phyloP scores from a whole-genome alignment of 2,329 filamentous ascomycete species.

The Alternaria gaisen region DNA sequence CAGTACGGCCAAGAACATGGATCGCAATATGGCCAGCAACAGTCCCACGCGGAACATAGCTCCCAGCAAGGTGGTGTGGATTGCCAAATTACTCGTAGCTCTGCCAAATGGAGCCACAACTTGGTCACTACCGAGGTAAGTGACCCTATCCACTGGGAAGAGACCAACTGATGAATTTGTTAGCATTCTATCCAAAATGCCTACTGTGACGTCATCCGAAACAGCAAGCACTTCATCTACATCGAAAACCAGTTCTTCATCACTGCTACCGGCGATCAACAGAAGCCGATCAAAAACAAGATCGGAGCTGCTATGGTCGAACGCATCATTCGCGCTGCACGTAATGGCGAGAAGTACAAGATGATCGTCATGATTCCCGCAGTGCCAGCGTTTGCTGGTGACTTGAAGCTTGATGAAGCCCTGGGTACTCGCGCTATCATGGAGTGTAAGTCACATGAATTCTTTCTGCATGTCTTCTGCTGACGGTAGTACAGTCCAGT shows the following conservation, averaged over 20 bases:
- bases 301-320: constrained; percentile 82
- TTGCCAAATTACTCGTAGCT: constrained; percentile 52
- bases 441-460: constrained; percentile 59
- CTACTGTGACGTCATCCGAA: constrained; percentile 75
- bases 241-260: constrained; percentile 93
- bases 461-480: neutral
- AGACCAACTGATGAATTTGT: constrained; percentile 15
- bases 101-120: constrained; percentile 68
- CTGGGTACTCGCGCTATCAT: constrained; percentile 85
- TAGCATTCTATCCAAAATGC: constrained; percentile 85
- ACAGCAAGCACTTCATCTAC: constrained; percentile 77
- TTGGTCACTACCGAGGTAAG: constrained; percentile 61
- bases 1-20: constrained; percentile 31
- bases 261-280: constrained; percentile 76
- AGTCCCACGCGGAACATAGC: constrained; percentile 44
- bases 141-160: neutral
- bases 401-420: constrained; percentile 75
- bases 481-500: constrained; percentile 64
- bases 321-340: constrained; percentile 75
- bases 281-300: constrained; percentile 77
- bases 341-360: constrained; percentile 72
- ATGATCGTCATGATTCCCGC: constrained; percentile 81
- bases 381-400: constrained; percentile 83
- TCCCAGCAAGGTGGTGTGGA: constrained; percentile 41
- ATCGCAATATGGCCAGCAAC: constrained; percentile 22